Percentiles rank a stretch among this genome's conserved stretches.
These are phyloP conservation scores for Pseudocercospora pini-densiflorae DNA, from an alignment of 2,329 filamentous ascomycete species.

Conservation along the genomic window DNA sequence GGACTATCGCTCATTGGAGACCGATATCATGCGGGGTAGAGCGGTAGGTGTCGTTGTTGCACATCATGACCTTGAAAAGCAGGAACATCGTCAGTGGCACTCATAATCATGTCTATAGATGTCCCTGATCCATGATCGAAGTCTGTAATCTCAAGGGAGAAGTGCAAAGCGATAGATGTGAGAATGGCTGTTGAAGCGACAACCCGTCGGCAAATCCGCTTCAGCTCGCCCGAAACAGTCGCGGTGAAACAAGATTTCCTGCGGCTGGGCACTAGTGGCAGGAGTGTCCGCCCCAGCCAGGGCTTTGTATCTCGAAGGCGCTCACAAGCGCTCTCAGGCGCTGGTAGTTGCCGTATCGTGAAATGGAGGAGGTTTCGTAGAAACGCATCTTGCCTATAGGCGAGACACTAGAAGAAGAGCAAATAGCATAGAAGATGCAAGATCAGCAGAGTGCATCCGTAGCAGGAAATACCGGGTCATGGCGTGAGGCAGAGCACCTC, in stretches of 20 bases:
- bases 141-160: background rate
- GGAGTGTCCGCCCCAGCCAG: background rate
- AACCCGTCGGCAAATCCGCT: background rate
- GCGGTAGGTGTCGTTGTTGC: background rate
- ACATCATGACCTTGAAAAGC: background rate
- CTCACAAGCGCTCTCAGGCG: background rate
- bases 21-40: background rate
- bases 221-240: background rate
- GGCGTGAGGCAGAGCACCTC: background rate
- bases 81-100: background rate
- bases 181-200: background rate
- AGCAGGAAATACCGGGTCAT: background rate
- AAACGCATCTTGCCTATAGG: background rate
- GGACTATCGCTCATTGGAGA: constrained; percentile 6
- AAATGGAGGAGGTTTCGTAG: constrained; percentile 5
- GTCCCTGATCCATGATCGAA: background rate
- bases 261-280: background rate
- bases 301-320: background rate
- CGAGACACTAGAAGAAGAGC: background rate
- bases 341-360: background rate
- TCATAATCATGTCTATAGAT: background rate
- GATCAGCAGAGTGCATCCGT: background rate
- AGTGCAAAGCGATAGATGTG: background rate
- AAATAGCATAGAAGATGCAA: background rate
- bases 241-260: background rate